Base-by-base conservation (phyloP, 2,329 filamentous ascomycete species). In the Graphiopsis chlorocephala region DNA sequence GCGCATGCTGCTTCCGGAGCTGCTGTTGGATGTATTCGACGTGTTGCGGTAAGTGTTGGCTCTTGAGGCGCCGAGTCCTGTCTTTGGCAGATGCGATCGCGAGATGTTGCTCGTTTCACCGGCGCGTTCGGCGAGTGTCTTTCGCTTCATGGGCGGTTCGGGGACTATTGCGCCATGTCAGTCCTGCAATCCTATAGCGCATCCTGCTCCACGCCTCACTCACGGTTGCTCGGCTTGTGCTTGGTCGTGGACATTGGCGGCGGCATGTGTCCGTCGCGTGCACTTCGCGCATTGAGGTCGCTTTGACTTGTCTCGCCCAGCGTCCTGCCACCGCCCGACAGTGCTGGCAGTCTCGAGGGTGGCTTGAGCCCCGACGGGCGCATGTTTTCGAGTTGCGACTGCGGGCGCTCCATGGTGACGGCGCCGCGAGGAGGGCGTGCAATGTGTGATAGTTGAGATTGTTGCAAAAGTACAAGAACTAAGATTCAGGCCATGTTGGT, bases 171-270 rank as follows among this genome's bases (percentile, higher is more conserved):
- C 48, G 33, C 47, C 17, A 8, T 65, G 68, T 74, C 60, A 74
- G 70, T 48, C 42, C 56, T 63, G 63, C 64, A 66, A 68, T 47
- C 14, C 28, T 29, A 20, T 38, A 42, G 55, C 38, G 61, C 35
- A 38, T 65, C 26, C 5, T 60, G 11, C 33, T 57, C 35, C 58
- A 58, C 48, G 42, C 25, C 31, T 47, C 63, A 73, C 74, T 74
- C 78, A 83, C 82, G 75, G 66, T 80, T 80, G 45, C 79, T 79
- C 61, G 82, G 81, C 73, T 84, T 85, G 69, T 84, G 81, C 69
- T 86, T 86, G 61, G 68, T 56, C 61, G 59, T 72, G 17, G 77
- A 75, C 25, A 79, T 78, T 12, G 81, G 80, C 58, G 77, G 76
- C 74, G 85, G 79, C 66, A 75, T 77, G 28, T 56, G 58, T 25